These are phyloP conservation scores for Hortaea sp. DNA, from an alignment of 2,329 filamentous ascomycete species.

Conservation along the genomic window DNA sequence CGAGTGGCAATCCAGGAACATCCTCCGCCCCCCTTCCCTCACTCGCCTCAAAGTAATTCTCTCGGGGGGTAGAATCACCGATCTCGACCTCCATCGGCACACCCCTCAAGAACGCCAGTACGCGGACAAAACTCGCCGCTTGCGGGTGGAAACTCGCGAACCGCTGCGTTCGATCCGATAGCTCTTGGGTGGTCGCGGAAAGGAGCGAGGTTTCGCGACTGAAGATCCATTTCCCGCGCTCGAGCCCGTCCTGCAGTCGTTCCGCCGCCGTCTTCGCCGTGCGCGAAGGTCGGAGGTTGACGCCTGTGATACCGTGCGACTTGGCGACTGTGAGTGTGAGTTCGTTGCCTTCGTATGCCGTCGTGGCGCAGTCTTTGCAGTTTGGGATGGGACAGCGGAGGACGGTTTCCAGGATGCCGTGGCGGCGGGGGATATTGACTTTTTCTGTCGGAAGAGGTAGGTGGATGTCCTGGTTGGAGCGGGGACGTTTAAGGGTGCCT, in stretches of 20 bases:
- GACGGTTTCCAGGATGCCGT: background rate
- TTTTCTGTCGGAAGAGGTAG: background rate
- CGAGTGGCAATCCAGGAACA: background rate
- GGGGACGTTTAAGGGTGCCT: background rate
- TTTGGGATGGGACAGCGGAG: background rate
- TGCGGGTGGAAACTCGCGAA: background rate
- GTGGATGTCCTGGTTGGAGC: background rate
- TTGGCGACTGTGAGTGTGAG: background rate
- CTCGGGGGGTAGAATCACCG: background rate
- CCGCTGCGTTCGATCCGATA: background rate
- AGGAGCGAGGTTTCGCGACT: background rate
- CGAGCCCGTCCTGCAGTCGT: background rate
- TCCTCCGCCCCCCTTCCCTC: too few species aligned
- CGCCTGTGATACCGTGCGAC: background rate
- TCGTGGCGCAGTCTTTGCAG: background rate
- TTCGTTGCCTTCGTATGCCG: background rate
- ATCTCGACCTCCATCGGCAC: background rate
- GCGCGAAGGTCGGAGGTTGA: background rate
- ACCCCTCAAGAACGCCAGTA: background rate
- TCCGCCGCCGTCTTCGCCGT: background rate
- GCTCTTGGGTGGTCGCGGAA: background rate
- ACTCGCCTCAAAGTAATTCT: background rate
- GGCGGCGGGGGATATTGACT: background rate
- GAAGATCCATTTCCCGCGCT: background rate
- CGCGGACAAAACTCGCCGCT: background rate